Base-by-base conservation (phyloP, 805 yeast genomes). In the Starmerella geochares region DNA sequence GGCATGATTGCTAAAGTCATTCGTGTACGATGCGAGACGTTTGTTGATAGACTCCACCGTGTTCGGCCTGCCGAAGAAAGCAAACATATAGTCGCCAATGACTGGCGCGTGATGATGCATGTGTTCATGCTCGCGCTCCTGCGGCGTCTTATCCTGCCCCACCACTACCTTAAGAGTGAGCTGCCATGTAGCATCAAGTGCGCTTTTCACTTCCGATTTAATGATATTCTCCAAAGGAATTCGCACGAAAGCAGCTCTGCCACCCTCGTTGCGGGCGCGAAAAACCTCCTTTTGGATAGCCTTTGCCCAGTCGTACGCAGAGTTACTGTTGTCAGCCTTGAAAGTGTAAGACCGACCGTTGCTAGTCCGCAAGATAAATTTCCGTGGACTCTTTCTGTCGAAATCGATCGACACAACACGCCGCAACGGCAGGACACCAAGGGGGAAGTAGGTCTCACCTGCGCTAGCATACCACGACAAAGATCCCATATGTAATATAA, bases 391-490 rank as follows among this genome's bases (percentile, higher is more conserved):
- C 5, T 58, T 62, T 40, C 54, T 58, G 47, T 50, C 55, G 0
- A 80, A 66, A 49, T 80, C 87, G 0, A 82, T 86, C 32, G 74
- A 66, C 8, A 75, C 60, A 3, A 88, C 85, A 9, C 74, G 70
- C 39, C 78, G 71, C 53, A 90, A 68, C 62, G 86, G 92, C 32
- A 90, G 78, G 0, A 86, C 81, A 32, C 83, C 67, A 8, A 71
- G 69, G 0, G 97, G 96, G 67, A 86, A 87, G 64, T 87, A 86
- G n/a, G 82, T 67, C 51, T 87, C 94, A 0, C 86, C 79, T 1
- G 95, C 75, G 7, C 76, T 76, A 8, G 76, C 67, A 63, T 82
- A 87, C 33, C 85, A 71, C 2, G 85, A 74, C 16, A 90, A 71
- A 0, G 86, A 75, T 41, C 79, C 79, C 33, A 79, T 79, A 55